These are phyloP conservation scores for Neophaeococcomyces mojaviensis DNA, from an alignment of 2,329 filamentous ascomycete species.

Conservation along the genomic window DNA sequence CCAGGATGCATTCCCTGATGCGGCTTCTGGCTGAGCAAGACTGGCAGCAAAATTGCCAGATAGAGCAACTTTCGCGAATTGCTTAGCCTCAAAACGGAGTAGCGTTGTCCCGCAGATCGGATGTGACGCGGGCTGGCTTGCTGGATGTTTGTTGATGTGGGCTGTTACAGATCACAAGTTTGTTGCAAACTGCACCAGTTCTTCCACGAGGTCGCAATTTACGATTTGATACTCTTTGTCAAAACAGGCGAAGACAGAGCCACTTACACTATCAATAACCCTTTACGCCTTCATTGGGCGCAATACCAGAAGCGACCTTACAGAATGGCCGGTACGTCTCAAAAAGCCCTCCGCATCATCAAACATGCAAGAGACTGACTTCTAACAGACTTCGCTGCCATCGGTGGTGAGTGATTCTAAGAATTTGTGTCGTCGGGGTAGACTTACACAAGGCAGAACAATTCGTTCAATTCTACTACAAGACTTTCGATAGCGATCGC, in stretches of 20 bases:
- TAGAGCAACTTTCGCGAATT: not conserved
- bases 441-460: slow-evolving; percentile 52
- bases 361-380: not conserved
- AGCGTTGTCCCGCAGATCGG: not conserved
- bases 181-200: not conserved
- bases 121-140: not conserved
- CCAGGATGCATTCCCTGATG: not conserved
- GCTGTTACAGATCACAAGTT: not conserved
- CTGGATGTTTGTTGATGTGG: slow-evolving; percentile 1
- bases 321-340: too few species aligned
- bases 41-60: too few species aligned
- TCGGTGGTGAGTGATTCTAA: slow-evolving; percentile 32
- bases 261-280: not conserved
- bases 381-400: slow-evolving; percentile 29
- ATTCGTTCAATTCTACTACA: slow-evolving; percentile 88
- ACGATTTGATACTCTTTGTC: not conserved
- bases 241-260: not conserved
- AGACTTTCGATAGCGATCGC: slow-evolving; percentile 72
- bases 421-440: not conserved
- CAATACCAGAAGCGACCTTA: too few species aligned
- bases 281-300: too few species aligned
- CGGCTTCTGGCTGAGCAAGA: not conserved
- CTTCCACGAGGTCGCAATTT: not conserved
- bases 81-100: not conserved
- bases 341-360: too few species aligned